A percentile compares a stretch with the other conserved stretches of the same genome.
Evolutionary conservation across 2,329 filamentous ascomycete species (phyloP).

Genomic region (Colletotrichum graminicola): DNA sequence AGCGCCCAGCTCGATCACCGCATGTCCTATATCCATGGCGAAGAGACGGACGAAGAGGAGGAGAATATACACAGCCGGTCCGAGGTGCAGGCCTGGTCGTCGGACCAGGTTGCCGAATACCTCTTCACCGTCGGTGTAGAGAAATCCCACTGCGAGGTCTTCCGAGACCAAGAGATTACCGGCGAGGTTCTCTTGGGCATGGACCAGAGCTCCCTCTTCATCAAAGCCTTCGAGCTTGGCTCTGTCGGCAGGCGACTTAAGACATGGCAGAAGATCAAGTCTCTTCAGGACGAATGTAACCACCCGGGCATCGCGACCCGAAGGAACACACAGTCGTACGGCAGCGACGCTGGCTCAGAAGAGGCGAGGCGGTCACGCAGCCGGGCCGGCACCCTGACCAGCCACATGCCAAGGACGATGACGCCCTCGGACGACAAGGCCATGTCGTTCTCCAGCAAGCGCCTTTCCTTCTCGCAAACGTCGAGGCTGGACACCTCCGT

Average conservation of each 20-base stretch:
- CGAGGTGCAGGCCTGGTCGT: constrained; percentile 84
- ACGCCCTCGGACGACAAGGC: constrained; percentile 59
- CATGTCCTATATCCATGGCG: constrained; percentile 91
- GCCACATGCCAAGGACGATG: constrained; percentile 44
- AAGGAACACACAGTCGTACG: constrained; percentile 68
- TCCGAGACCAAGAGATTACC: constrained; percentile 94
- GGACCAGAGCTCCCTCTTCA: constrained; percentile 94
- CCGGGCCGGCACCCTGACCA: constrained; percentile 70
- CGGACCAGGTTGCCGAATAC: constrained; percentile 88
- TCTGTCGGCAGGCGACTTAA: constrained; percentile 90
- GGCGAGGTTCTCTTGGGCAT: constrained; percentile 94
- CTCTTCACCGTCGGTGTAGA: constrained; percentile 89
- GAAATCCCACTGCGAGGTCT: constrained; percentile 91
- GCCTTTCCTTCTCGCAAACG: constrained; percentile 64
- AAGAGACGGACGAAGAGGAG: constrained; percentile 96
- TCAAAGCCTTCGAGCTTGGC: constrained; percentile 94
- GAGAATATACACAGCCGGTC: constrained; percentile 73
- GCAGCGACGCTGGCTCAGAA: constrained; percentile 70
- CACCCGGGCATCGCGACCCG: constrained; percentile 59
- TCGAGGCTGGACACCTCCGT: constrained; percentile 61
- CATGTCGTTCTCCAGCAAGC: constrained; percentile 61
- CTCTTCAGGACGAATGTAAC: constrained; percentile 87
- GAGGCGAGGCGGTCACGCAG: constrained; percentile 64
- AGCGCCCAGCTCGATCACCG: constrained; percentile 82
- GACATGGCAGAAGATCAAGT: constrained; percentile 97